These are phyloP conservation scores for Hymenochaete sp. DNA, from an alignment of 1,284 basidiomycete species.

Conservation along the genomic window DNA sequence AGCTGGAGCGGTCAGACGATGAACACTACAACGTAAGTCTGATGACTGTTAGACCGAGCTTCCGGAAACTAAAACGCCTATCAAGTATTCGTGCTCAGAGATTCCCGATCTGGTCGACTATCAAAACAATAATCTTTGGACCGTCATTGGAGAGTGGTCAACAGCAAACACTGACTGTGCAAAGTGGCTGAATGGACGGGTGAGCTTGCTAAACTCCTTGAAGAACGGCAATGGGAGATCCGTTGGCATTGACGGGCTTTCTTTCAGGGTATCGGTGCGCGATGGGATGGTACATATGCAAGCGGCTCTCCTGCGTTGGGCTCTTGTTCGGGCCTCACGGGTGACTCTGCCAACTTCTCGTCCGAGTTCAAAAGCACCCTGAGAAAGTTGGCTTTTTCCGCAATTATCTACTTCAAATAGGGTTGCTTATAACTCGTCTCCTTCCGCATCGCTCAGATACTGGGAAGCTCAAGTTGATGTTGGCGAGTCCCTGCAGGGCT, in stretches of 20 bases:
- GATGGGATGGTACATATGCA: slow-evolving; percentile 53
- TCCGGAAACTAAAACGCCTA: not conserved
- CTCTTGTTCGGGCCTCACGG: slow-evolving; percentile 52
- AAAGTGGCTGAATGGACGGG: slow-evolving; percentile 63
- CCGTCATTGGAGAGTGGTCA: slow-evolving; percentile 71
- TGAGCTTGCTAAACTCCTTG: too few species aligned
- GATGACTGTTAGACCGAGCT: not conserved
- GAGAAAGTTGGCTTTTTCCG: slow-evolving; percentile 39
- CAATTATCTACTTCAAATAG: slow-evolving; percentile 37
- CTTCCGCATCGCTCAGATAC: slow-evolving; percentile 36
- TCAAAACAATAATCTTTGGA: slow-evolving; percentile 47
- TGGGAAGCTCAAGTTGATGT: slow-evolving; percentile 72
- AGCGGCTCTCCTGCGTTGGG: slow-evolving; percentile 38
- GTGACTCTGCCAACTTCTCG: slow-evolving; percentile 50
- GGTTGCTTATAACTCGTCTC: not conserved
- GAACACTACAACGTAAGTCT: slow-evolving; percentile 43
- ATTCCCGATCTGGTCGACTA: slow-evolving; percentile 32
- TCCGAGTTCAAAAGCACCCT: slow-evolving; percentile 54
- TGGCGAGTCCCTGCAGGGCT: slow-evolving; percentile 61
- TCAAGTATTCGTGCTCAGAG: slow-evolving; percentile 38
- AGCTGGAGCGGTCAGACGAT: slow-evolving; percentile 45
- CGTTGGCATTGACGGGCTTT: too few species aligned
- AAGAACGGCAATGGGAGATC: too few species aligned
- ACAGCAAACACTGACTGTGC: slow-evolving; percentile 77
- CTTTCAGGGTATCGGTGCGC: slow-evolving; percentile 62